These are phyloP conservation scores for Wakefieldia striispora DNA, from an alignment of 768 basidiomycete species.

Conservation along the genomic window DNA sequence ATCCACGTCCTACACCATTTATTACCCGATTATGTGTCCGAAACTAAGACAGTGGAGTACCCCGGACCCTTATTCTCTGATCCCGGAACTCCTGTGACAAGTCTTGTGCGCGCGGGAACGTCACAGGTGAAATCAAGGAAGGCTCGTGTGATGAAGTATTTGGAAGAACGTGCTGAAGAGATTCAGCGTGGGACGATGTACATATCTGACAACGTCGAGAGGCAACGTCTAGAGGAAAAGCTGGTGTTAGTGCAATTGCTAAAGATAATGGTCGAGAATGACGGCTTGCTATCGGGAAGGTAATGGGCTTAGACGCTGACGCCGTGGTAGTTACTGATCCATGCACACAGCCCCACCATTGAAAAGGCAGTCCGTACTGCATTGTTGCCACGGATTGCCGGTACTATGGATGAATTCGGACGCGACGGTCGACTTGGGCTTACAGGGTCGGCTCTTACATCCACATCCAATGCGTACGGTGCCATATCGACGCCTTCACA, in stretches of 20 bases:
- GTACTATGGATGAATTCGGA: constrained; percentile 19
- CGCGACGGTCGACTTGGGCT: constrained; percentile 17
- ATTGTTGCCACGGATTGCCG: constrained; percentile 57
- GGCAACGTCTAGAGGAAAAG: constrained; percentile 70
- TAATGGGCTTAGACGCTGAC: constrained; percentile 31
- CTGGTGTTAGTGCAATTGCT: constrained; percentile 71
- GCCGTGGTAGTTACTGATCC: constrained; percentile 16
- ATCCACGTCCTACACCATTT: constrained; percentile 66
- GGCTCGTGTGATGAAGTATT: constrained; percentile 68
- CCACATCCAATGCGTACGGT: constrained; percentile 20
- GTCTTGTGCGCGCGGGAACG: constrained; percentile 63
- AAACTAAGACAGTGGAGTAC: constrained; percentile 54
- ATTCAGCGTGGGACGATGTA: constrained; percentile 76
- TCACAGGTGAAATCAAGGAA: constrained; percentile 83
- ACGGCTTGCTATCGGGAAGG: constrained; percentile 86
- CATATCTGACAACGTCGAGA: constrained; percentile 50
- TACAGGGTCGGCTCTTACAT: constrained; percentile 32
- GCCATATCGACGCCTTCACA: constrained; percentile 16
- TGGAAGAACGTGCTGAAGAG: constrained; percentile 73
- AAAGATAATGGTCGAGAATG: constrained; percentile 81
- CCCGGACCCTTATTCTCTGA: constrained; percentile 90
- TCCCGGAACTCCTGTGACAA: constrained; percentile 57
- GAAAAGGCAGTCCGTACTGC: constrained; percentile 76
- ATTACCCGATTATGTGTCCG: constrained; percentile 65
- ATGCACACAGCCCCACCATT: constrained; percentile 49